These are phyloP conservation scores for Trichosporon sp. DNA, from an alignment of 1,284 basidiomycete species.

Conservation along the genomic window DNA sequence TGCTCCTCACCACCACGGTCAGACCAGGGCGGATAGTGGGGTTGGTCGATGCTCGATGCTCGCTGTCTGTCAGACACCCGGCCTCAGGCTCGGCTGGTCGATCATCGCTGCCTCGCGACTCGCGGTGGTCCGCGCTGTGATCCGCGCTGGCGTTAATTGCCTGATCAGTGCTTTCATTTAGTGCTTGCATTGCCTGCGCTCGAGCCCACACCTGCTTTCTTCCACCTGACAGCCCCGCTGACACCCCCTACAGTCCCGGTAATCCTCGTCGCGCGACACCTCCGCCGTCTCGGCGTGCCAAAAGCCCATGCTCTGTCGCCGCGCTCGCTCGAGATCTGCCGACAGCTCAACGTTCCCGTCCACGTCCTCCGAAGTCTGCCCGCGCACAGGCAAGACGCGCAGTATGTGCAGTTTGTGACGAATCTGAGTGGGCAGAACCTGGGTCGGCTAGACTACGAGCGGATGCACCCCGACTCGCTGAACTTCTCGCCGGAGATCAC, in stretches of 20 bases:
- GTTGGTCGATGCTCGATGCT: too few relatives aligned
- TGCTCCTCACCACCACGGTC: too few relatives aligned
- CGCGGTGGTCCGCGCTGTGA: too few relatives aligned
- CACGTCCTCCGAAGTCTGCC: constrained; percentile 17
- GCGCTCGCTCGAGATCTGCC: constrained; percentile 23
- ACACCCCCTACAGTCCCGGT: constrained; percentile 20
- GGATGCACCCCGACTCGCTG: constrained; percentile 20
- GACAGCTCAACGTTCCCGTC: constrained; percentile 21
- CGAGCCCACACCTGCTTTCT: neutral
- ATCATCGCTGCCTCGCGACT: too few relatives aligned
- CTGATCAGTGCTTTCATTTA: too few relatives aligned
- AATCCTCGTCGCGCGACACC: constrained; percentile 22
- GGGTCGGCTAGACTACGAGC: constrained; percentile 23
- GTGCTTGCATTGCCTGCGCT: too few relatives aligned
- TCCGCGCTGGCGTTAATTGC: too few relatives aligned
- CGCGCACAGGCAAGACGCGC: constrained; percentile 20
- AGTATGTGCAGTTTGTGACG: constrained; percentile 24
- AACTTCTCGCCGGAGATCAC: constrained; percentile 26
- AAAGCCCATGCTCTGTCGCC: constrained; percentile 28
- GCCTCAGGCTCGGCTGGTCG: too few relatives aligned
- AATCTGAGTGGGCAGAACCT: constrained; percentile 21
- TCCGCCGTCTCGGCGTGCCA: constrained; percentile 22
- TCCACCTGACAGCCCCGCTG: neutral
- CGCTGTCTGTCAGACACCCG: too few relatives aligned
- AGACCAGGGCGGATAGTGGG: too few relatives aligned